Evolutionary conservation across 73 alveolate genomes (phyloP).

Genomic region (Symbiodinium pilosum): DNA sequence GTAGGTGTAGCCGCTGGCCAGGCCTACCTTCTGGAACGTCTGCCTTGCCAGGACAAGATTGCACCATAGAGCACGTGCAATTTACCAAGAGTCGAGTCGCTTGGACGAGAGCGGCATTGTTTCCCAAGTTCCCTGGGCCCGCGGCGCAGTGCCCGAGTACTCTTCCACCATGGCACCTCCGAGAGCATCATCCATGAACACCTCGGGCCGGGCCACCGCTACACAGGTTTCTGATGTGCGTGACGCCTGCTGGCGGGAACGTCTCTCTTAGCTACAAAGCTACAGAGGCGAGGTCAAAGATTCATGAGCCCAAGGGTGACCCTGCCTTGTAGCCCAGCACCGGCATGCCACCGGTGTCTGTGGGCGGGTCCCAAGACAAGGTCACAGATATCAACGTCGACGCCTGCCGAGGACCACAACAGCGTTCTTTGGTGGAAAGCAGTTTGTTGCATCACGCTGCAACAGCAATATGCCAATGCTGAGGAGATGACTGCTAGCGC

Average conservation of each 20-base stretch:
- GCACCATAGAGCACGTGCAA: not conserved
- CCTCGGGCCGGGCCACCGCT: conserved; percentile 22
- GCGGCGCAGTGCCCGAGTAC: conserved; percentile 60
- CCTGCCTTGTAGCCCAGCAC: conserved; percentile 89
- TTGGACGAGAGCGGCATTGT: not conserved
- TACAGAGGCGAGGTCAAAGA: too few relatives aligned
- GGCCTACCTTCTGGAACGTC: conserved; percentile 68
- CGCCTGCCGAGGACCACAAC: not conserved
- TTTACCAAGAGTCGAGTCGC: not conserved
- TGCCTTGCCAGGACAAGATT: not conserved
- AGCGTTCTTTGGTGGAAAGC: not conserved
- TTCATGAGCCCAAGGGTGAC: too few relatives aligned
- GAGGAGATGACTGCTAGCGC: not conserved
- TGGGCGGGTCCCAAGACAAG: conserved; percentile 55
- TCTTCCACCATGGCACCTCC: conserved; percentile 80
- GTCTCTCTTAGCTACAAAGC: too few relatives aligned
- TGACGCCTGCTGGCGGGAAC: too few relatives aligned
- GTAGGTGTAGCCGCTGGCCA: conserved; percentile 88
- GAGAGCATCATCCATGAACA: conserved; percentile 83
- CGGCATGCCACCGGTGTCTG: conserved; percentile 63
- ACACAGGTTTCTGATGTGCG: not conserved
- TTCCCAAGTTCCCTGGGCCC: not conserved
- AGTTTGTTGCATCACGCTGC: too few relatives aligned
- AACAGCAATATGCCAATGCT: too few relatives aligned
- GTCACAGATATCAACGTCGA: conserved; percentile 89